Percentiles rank a stretch among this genome's conserved stretches.
Conservation (phyloP, 495 filamentous ascomycete species). For the Tuber aestivum region DNA sequence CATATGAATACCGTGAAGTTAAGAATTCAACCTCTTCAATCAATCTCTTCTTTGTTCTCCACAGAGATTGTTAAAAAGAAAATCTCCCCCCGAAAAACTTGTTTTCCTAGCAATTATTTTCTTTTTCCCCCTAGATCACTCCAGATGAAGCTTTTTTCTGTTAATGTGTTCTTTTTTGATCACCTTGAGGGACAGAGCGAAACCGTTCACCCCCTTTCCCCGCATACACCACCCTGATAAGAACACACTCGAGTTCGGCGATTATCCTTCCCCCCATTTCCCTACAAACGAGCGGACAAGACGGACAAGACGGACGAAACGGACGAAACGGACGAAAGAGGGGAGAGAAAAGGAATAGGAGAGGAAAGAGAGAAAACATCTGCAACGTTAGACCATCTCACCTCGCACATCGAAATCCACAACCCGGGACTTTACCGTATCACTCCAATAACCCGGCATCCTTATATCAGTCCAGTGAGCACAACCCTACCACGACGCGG, state of each 20-base stretch:
- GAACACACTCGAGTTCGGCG: neutral
- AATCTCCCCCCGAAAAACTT: neutral
- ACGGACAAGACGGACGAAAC: too few relatives aligned
- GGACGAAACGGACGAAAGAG: conserved; percentile 4
- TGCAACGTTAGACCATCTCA: neutral
- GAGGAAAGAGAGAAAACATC: neutral
- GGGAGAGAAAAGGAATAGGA: neutral
- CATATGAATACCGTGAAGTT: neutral
- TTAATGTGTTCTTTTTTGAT: neutral
- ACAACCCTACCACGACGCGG: neutral
- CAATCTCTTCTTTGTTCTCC: neutral
- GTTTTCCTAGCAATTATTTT: neutral
- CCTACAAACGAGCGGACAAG: neutral
- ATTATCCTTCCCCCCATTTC: neutral
- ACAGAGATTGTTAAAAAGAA: neutral
- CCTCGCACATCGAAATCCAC: neutral
- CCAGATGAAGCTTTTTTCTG: neutral
- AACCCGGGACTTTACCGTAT: conserved; percentile 1
- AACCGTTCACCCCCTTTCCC: neutral
- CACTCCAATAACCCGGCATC: conserved; percentile 2
- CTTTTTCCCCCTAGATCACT: conserved; percentile 2
- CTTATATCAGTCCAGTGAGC: conserved; percentile 3
- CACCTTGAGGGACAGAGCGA: neutral
- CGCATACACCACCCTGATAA: conserved; percentile 5
- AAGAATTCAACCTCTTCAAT: conserved; percentile 2